Base-by-base conservation (phyloP, 805 yeast genomes). In the Barnettozyma botsteinii region DNA sequence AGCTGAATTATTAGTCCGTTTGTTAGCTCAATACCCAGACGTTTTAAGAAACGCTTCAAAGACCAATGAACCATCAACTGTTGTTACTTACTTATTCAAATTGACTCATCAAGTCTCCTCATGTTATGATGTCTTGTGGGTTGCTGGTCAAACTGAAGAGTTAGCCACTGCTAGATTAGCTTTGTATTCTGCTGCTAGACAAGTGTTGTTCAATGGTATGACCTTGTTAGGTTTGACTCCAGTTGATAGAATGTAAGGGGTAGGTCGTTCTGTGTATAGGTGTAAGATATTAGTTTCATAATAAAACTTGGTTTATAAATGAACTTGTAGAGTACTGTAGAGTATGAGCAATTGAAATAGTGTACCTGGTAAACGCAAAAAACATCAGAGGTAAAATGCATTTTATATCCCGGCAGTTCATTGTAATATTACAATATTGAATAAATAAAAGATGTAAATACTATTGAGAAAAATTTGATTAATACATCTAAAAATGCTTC, bases 51-150 rank as follows among this genome's bases (percentile, higher is more conserved):
- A 78, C 55, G 94, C 98, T 7, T 70, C 77, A 52, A 82, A 83
- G 65, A 87, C 85, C 43, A 73, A 76, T 52, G 98, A 93, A 68
- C 97, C 98, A 35, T 79, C 96, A 14, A 89, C 98, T 8, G 68
- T 93, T 41, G 96, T 93, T 45, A 91, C 98, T 12, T 93, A 87
- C 64, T 70, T 93, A 59, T 93, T 93, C 79, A 83, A 75, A 65
- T 73, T 93, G 55, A 79, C 97, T 12, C 98, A 93, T 62, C 83
- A 81, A 64, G 96, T 93, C 35, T 88, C 97, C 14, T 85, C 93
- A n/a, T 85, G 96, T 65, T 93, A 93, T 67, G 95, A 88, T 57
- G 81, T 85, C 37, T 72, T 93, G 60, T 87, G 98, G 95, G 98
- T 93, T 47, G 87, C 95, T 50, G 97, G 97, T 47, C 98, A 93